These are phyloP conservation scores for Penicillium janthinellum DNA, from an alignment of 2,329 filamentous ascomycete genomes.

Conservation along the genomic window DNA sequence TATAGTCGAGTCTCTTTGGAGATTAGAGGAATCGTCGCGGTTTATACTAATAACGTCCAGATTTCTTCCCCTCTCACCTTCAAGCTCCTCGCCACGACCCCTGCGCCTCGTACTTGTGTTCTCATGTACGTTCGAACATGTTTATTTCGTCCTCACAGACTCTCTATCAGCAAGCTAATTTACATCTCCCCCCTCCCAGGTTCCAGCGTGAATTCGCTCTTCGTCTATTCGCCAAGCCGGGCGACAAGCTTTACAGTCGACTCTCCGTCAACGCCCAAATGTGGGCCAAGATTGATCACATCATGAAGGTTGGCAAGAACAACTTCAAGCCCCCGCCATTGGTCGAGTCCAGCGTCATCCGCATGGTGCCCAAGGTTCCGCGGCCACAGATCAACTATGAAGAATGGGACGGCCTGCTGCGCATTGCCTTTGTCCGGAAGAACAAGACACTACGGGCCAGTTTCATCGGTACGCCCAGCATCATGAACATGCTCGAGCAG, in stretches of 20 bases:
- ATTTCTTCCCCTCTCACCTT: conserved; percentile 93
- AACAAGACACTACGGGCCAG: conserved; percentile 85
- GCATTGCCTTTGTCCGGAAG: conserved; percentile 81
- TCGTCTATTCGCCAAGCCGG: conserved; percentile 82
- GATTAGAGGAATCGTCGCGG: not conserved
- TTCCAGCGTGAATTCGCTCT: conserved; percentile 88
- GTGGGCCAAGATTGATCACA: conserved; percentile 70
- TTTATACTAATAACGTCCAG: conserved; percentile 42
- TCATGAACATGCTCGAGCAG: conserved; percentile 77
- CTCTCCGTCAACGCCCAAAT: conserved; percentile 92
- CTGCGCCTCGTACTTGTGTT: conserved; percentile 78
- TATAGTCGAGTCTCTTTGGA: not conserved
- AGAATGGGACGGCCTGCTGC: conserved; percentile 89
- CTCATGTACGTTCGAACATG: conserved; percentile 63
- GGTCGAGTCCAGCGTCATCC: conserved; percentile 88
- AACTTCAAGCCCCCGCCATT: conserved; percentile 95
- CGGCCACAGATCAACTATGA: conserved; percentile 88
- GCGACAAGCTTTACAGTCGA: conserved; percentile 87
- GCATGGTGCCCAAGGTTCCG: conserved; percentile 84
- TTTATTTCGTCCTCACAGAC: conserved; percentile 49
- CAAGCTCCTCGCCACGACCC: conserved; percentile 78
- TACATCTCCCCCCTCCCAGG: conserved; percentile 11
- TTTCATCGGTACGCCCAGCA: conserved; percentile 77
- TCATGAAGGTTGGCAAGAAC: conserved; percentile 93
- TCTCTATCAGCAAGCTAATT: conserved; percentile 57